phyloP scores from a whole-genome alignment of 2,329 filamentous ascomycete genomes.

The Fusarium dimerum region DNA sequence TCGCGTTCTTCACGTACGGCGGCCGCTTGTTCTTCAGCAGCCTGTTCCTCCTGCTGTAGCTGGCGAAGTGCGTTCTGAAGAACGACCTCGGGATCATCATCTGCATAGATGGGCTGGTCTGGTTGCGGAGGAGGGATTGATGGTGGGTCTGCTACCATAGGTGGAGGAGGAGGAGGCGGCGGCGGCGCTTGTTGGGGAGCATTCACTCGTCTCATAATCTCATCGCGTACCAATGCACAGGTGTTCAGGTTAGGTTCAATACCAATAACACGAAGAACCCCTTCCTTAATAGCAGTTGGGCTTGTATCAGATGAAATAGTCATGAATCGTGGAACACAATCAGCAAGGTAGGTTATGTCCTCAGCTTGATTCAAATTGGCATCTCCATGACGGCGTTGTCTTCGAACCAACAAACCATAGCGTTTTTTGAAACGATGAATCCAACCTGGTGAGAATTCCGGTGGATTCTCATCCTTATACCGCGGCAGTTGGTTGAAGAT shows the following conservation, averaged over 20 bases:
- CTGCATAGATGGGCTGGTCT: slow-evolving; percentile 44
- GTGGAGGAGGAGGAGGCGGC: slow-evolving; percentile 24
- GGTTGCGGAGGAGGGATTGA: slow-evolving; percentile 32
- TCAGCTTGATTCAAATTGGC: slow-evolving; percentile 50
- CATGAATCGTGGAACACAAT: slow-evolving; percentile 62
- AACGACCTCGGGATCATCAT: slow-evolving; percentile 59
- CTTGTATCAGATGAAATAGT: slow-evolving; percentile 58
- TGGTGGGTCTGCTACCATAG: slow-evolving; percentile 28
- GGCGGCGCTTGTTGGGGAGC: slow-evolving; percentile 21
- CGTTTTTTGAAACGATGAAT: slow-evolving; percentile 66
- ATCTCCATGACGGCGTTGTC: slow-evolving; percentile 55
- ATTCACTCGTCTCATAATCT: slow-evolving; percentile 48
- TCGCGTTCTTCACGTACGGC: slow-evolving; percentile 55
- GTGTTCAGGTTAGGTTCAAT: slow-evolving; percentile 55
- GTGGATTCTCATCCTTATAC: slow-evolving; percentile 60
- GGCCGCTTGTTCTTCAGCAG: slow-evolving; percentile 58
- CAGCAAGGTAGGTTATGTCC: slow-evolving; percentile 61
- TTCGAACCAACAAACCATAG: slow-evolving; percentile 58
- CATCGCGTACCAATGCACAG: slow-evolving; percentile 60
- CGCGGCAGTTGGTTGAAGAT: slow-evolving; percentile 60
- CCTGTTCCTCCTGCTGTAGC: slow-evolving; percentile 60
- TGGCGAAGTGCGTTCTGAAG: slow-evolving; percentile 60
- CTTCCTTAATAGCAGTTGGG: slow-evolving; percentile 59
- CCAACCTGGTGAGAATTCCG: slow-evolving; percentile 65
- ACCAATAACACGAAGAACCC: slow-evolving; percentile 55